Conservation (phyloP, 2,329 filamentous ascomycete genomes). For the Arthrobotrys musiformis region DNA sequence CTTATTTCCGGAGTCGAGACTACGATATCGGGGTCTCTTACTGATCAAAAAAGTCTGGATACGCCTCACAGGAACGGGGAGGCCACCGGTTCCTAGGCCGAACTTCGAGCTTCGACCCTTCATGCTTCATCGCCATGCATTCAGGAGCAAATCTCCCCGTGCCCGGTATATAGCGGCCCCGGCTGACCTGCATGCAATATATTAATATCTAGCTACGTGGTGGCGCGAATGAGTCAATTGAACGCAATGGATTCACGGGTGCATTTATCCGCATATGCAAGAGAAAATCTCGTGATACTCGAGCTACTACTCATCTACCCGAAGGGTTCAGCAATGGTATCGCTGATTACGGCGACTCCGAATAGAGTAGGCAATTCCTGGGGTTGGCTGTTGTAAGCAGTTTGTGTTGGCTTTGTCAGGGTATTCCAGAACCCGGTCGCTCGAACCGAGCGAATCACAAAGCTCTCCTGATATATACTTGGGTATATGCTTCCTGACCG, state of each 20-base stretch:
- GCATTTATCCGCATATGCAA: not conserved
- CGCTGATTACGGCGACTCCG: conserved; percentile 51
- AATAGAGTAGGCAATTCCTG: conserved; percentile 18
- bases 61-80: conserved; percentile 14
- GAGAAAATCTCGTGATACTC: conserved; percentile 32
- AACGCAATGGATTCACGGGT: not conserved
- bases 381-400: conserved; percentile 14
- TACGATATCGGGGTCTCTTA: conserved; percentile 13
- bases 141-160: not conserved
- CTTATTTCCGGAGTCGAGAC: conserved; percentile 28
- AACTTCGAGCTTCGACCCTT: not conserved
- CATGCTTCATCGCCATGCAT: not conserved
- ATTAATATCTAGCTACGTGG: not conserved
- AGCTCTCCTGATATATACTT: not conserved
- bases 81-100: not conserved
- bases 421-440: not conserved
- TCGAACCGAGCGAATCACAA: conserved; percentile 37
- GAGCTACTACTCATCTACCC: conserved; percentile 5
- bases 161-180: not conserved
- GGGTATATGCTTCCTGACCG: not conserved
- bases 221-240: conserved; percentile 18
- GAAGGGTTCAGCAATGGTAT: not conserved
- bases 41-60: conserved; percentile 30
- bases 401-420: conserved; percentile 47
- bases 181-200: not conserved